These are phyloP conservation scores for Coelastrella sp. DNA, from an alignment of 139 green algal species.

Conservation along the genomic window DNA sequence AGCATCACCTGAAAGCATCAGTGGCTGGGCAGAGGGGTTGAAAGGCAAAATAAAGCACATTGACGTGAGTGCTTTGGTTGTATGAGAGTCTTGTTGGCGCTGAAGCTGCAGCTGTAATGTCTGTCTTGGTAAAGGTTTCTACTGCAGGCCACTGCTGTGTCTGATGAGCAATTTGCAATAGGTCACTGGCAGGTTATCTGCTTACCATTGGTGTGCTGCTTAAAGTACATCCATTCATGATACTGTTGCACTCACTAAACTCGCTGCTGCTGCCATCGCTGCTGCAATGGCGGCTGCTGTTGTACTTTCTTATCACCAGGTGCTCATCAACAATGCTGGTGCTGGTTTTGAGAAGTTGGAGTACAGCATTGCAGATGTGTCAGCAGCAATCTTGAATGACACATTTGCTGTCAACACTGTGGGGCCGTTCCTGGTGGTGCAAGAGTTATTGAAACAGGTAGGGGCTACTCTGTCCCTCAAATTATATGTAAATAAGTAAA, in stretches of 20 bases:
- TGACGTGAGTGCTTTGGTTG: not conserved
- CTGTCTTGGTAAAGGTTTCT: too few species aligned
- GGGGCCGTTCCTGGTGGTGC: not conserved
- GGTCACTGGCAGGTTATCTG: too few species aligned
- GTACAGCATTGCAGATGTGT: not conserved
- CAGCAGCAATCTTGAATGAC: not conserved
- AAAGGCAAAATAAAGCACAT: conserved; percentile 1
- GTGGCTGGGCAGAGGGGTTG: not conserved
- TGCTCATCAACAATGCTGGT: conserved; percentile 26
- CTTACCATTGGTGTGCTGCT: too few species aligned
- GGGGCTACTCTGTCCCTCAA: too few species aligned
- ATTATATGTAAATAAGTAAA: too few species aligned
- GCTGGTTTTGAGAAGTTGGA: conserved; percentile 1
- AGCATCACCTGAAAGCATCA: not conserved
- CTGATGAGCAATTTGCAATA: too few species aligned
- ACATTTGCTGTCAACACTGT: conserved; percentile 2
- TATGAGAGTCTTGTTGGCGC: too few species aligned
- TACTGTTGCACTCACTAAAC: not conserved
- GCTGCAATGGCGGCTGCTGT: not conserved
- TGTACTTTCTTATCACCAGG: not conserved
- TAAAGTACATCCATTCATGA: too few species aligned
- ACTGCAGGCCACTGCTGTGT: too few species aligned
- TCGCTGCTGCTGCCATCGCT: not conserved
- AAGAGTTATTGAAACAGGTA: conserved; percentile 1
- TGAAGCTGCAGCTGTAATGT: too few species aligned